Conservation (phyloP, 768 basidiomycete species). For the Exidia glandulosa region DNA sequence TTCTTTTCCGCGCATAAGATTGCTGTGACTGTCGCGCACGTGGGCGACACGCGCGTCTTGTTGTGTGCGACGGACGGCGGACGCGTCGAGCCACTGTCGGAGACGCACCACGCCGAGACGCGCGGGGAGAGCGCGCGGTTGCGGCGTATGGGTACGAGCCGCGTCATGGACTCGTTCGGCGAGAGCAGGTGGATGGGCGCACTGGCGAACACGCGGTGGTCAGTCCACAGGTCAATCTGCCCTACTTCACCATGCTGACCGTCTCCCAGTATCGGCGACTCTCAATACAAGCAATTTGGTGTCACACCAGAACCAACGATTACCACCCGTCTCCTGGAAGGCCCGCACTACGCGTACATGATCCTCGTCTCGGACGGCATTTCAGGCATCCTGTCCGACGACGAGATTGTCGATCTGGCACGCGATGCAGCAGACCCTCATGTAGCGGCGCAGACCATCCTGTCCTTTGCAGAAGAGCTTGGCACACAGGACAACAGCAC, state of each 20-base stretch:
- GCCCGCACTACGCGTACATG: slow-evolving; percentile 75
- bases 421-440: slow-evolving; percentile 61
- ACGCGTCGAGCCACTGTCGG: slow-evolving; percentile 74
- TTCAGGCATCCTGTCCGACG: slow-evolving; percentile 82
- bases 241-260: slow-evolving; percentile 1
- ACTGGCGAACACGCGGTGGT: slow-evolving; percentile 86
- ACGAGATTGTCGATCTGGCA: slow-evolving; percentile 87
- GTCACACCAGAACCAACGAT: slow-evolving; percentile 93
- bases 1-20: slow-evolving; percentile 74
- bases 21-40: slow-evolving; percentile 82
- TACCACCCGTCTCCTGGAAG: slow-evolving; percentile 59
- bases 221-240: slow-evolving; percentile 13
- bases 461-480: slow-evolving; percentile 79
- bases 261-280: slow-evolving; percentile 63
- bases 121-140: slow-evolving; percentile 76
- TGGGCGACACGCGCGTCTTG: slow-evolving; percentile 85
- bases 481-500: slow-evolving; percentile 89
- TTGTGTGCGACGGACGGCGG: slow-evolving; percentile 68
- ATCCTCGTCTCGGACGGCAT: slow-evolving; percentile 90
- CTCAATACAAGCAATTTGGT: slow-evolving; percentile 79
- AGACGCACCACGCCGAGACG: slow-evolving; percentile 91
- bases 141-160: slow-evolving; percentile 73
- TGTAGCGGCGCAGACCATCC: slow-evolving; percentile 69
- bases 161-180: slow-evolving; percentile 91
- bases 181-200: slow-evolving; percentile 96